Percentiles rank a stretch among this genome's conserved stretches.
phyloP scores from a whole-genome alignment of 1,284 basidiomycete genomes.

The Ceratobasidium theobromae region DNA sequence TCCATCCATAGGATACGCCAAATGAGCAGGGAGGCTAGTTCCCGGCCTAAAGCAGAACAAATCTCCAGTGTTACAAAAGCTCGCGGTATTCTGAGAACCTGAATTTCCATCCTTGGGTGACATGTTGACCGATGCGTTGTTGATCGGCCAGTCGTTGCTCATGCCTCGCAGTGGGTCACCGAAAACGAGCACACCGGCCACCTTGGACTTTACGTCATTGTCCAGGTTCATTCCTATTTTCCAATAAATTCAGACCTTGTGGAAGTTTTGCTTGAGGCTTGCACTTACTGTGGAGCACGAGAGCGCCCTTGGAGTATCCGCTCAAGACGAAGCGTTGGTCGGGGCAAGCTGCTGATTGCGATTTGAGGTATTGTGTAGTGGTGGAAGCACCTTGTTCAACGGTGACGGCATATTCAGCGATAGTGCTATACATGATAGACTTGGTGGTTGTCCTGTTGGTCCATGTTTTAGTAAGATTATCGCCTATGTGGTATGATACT shows the following conservation, averaged over 20 bases:
- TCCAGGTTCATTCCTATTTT: too few relatives aligned
- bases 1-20: conserved; percentile 11
- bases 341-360: conserved; percentile 7
- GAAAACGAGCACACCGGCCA: conserved; percentile 15
- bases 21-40: neutral
- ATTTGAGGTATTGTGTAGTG: neutral
- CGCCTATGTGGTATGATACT: neutral
- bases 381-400: neutral
- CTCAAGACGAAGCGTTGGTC: conserved; percentile 15
- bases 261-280: too few relatives aligned
- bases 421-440: conserved; percentile 1
- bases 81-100: neutral
- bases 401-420: neutral
- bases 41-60: conserved; percentile 2
- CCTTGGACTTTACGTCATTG: too few relatives aligned
- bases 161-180: conserved; percentile 13
- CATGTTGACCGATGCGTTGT: neutral
- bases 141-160: neutral
- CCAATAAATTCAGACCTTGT: too few relatives aligned
- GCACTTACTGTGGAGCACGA: conserved; percentile 6
- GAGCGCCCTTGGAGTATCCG: conserved; percentile 25
- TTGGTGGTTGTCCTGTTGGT: neutral
- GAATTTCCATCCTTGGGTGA: neutral
- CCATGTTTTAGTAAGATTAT: too few relatives aligned
- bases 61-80: conserved; percentile 21